Percentiles rank a stretch among this genome's conserved stretches.
These are phyloP conservation scores for Flaveria robusta DNA, from an alignment of 129 eudicot species.

Conservation along the genomic window DNA sequence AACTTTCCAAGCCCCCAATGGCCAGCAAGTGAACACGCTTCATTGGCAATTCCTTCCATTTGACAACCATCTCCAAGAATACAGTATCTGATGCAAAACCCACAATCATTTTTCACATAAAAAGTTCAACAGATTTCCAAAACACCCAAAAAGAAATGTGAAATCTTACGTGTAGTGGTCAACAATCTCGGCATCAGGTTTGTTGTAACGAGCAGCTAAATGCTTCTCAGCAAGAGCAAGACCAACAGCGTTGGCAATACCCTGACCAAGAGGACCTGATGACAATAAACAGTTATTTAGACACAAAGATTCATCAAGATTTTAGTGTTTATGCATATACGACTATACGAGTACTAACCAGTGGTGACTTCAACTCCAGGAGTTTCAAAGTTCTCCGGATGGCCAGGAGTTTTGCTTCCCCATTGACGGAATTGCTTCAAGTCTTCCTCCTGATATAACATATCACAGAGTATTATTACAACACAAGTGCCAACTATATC, in stretches of 20 bases:
- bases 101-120: not conserved
- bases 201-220: conserved; percentile 97
- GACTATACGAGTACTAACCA: conserved; percentile 44
- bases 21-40: conserved; percentile 97
- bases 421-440: conserved; percentile 88
- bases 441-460: conserved; percentile 67
- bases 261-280: conserved; percentile 98
- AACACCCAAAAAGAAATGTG: not conserved
- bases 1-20: conserved; percentile 99
- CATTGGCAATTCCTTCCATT: conserved; percentile 95
- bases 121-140: not conserved
- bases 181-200: conserved; percentile 79
- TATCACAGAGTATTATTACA: not conserved
- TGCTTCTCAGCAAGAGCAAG: conserved; percentile 97
- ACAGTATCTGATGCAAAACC: conserved; percentile 50
- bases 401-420: conserved; percentile 98
- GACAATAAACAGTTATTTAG: conserved; percentile 16
- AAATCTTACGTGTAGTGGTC: conserved; percentile 92
- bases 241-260: conserved; percentile 94
- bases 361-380: conserved; percentile 98
- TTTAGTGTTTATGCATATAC: not conserved
- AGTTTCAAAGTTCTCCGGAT: conserved; percentile 95
- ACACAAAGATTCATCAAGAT: not conserved
- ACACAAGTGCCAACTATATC: not conserved
- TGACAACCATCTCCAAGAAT: conserved; percentile 97